Conservation (phyloP, 805 yeast genomes). For the Komagataella populi region DNA sequence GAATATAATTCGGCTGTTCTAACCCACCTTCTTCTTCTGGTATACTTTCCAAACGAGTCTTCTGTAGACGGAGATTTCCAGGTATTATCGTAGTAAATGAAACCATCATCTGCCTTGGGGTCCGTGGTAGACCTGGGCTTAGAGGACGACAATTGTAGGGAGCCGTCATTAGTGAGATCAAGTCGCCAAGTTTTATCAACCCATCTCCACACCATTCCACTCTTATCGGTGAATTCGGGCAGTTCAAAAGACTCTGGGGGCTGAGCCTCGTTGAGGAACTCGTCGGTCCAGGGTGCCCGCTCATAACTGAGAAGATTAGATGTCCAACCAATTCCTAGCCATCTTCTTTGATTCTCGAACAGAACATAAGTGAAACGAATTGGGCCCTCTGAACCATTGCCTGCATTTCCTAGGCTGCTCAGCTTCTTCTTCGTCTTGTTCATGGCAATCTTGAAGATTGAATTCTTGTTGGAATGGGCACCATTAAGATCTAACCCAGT, state of each 20-base stretch:
- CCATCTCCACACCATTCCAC: conserved; percentile 87
- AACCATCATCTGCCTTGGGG: conserved; percentile 76
- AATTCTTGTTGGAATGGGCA: conserved; percentile 15
- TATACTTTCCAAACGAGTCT: conserved; percentile 79
- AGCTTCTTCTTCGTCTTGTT: conserved; percentile 32
- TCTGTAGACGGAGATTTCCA: conserved; percentile 89
- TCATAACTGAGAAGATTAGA: conserved; percentile 82
- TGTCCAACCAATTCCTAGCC: conserved; percentile 99
- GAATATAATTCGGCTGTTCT: conserved; percentile 80
- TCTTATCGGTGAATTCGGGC: conserved; percentile 56
- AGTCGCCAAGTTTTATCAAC: conserved; percentile 86
- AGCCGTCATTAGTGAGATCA: conserved; percentile 81
- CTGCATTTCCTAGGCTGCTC: conserved; percentile 5
- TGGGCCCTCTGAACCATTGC: conserved; percentile 18
- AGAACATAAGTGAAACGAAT: conserved; percentile 84
- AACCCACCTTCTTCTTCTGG: conserved; percentile 92
- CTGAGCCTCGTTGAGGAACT: conserved; percentile 75
- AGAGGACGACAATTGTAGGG: conserved; percentile 54
- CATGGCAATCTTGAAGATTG: conserved; percentile 39
- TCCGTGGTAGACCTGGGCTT: conserved; percentile 49
- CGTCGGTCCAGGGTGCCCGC: conserved; percentile 96
- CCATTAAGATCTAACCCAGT: conserved; percentile 71
- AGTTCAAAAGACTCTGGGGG: conserved; percentile 66
- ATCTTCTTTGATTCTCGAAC: conserved; percentile 89
- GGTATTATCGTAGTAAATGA: conserved; percentile 78